Base-by-base conservation (phyloP, 768 basidiomycete genomes). In the Vishniacozyma victoriae region DNA sequence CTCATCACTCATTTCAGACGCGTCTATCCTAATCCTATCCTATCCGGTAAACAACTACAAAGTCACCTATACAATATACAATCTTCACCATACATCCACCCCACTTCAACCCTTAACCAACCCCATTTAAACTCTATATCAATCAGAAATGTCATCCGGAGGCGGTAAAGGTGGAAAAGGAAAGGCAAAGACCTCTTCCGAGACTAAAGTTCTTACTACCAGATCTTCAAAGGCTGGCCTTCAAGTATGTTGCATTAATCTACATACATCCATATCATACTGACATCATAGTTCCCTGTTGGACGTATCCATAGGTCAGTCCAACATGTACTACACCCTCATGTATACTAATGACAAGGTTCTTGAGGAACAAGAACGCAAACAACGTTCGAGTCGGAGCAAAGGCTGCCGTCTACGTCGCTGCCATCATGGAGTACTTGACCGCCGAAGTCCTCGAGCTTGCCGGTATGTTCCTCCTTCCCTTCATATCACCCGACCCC, bases 371-470 rank as follows among this genome's bases (percentile, higher is more conserved):
- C 67, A 80, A 86, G 57, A 93, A 88, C 15, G 87, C 90, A 69
- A 85, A 92, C 74, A 92, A 91, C 67, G 84, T 93, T 45, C 85
- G 91, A 29, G 89, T 97, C 56, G 92, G 91, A 23, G 92, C 90
- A n/a, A 95, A 95, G 71, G 91, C 91, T 22, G 90, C 92, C 7
- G 92, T 96, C 14, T 93, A 93, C 72, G 89, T 88, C n/a, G 84
- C 87, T 29, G 91, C 92, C 25, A 90, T 95, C 59, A 78, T 95
- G 47, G 92, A 97, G 73, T 96, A 97, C 69, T 78, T 97, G 43
- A 93, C 91, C 0, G 92, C 92, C 9, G 92, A 97, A 70, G 92
- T 97, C 7, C 76, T 97, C 44, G 92, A 96, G 71, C 81, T 96
- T 41, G 92, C 92, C 47, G 92, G 91, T 90, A 57, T 53, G 84